Percentiles rank a stretch among this genome's conserved stretches.
These are phyloP conservation scores for Polyplosphaeria fusca DNA, from an alignment of 495 filamentous ascomycete species.

Conservation along the genomic window DNA sequence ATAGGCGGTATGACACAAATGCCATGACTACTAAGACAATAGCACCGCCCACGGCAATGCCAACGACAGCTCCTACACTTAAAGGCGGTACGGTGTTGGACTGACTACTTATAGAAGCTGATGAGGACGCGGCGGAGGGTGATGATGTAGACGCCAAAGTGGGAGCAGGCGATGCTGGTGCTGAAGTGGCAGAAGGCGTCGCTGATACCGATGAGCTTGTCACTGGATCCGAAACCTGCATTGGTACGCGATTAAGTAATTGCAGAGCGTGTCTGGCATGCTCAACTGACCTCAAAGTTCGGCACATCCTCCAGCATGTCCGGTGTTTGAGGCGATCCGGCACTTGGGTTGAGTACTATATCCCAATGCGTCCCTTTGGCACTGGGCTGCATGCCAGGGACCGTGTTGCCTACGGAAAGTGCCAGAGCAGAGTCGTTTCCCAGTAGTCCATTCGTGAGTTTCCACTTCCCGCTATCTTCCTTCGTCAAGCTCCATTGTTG, in stretches of 20 bases:
- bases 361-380: not conserved
- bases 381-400: slow-evolving; percentile 5
- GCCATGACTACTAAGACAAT: not conserved
- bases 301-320: not conserved
- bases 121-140: not conserved
- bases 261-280: not conserved
- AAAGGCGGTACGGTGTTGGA: not conserved
- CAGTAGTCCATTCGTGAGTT: slow-evolving; percentile 13
- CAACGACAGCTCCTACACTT: not conserved
- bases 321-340: not conserved
- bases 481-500: slow-evolving; percentile 9
- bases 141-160: not conserved
- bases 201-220: slow-evolving; percentile 1
- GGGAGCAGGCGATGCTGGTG: not conserved
- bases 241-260: not conserved
- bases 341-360: not conserved
- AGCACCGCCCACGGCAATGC: not conserved
- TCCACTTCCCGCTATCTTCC: slow-evolving; percentile 2
- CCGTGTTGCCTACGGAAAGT: not conserved
- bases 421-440: slow-evolving; percentile 1
- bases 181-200: not conserved
- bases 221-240: not conserved
- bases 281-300: slow-evolving; percentile 1
- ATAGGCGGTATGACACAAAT: not conserved
- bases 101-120: not conserved